Base-by-base conservation (phyloP, 768 basidiomycete species). In the Leccinum imitatum region DNA sequence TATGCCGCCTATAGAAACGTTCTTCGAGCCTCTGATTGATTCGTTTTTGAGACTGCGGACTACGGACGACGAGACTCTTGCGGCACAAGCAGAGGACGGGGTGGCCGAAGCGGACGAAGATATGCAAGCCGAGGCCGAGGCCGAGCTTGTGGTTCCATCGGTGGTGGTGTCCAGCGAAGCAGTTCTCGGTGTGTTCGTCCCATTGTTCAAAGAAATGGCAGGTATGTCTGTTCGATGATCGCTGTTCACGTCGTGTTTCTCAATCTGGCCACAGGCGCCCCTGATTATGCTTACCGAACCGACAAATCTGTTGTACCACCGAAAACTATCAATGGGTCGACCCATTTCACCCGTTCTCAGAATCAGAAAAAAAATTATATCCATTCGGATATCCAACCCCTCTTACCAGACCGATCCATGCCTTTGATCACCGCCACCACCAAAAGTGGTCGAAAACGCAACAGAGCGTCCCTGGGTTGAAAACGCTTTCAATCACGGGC, bases 11-110 rank as follows among this genome's bases (percentile, higher is more conserved):
- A 74, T 93, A 58, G 82, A 85, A 55, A 77, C 78, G 30, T 73
- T 96, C 50, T 96, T 91, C 71, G 84, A 88, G 37, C 75, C 86
- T 21, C 76, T 87, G 60, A 77, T 87, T 64, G 73, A 77, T 53
- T 76, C 79, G 31, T 80, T 87, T 67, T 71, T 82, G 54, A 73
- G 70, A 50, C 55, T 68, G 7, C 75, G 73, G 39, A 56, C 70
- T 48, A 63, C 53, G 9, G 65, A 70, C 33, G 68, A 70, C 3
- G 65, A 59, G 53, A 53, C 59, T 4, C 31, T 46, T 30, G 54
- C 33, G 5, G 52, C 57, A 27, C 64, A 68, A 0, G 62, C 44
- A 13, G 69, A 72, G 48, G 69, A 66, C 9, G 64, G 57, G 25
- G 21, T 62, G 6, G 75, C 76, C 30, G 78, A 76, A 48, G 68